Base-by-base conservation (phyloP, 371 early-diverging fungal genomes). In the Circinella minor region DNA sequence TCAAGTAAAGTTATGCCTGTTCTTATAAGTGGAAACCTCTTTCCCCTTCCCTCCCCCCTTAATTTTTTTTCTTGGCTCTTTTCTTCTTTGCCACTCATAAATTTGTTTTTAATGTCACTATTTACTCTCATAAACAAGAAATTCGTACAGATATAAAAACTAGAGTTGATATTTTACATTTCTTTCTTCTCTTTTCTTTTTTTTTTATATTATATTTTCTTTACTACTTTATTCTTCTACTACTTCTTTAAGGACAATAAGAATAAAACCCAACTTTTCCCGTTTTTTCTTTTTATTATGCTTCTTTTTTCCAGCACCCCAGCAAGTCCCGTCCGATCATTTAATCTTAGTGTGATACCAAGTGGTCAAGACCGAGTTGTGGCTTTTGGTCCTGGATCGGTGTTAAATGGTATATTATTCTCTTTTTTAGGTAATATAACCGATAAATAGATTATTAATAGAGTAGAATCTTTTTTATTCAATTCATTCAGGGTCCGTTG, bases 311-410 rank as follows among this genome's bases (percentile, higher is more conserved):
- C 36, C 73, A 72, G 47, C 54, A 36, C 39, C 15, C 70, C 60
- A 69, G 62, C 72, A 13, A 73, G 66, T 48, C 69, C 71, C 36
- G 71, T 81, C 7, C 66, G 63, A 37, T 74, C 70, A 17, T 78
- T 81, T 49, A 60, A 72, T 36, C 63, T 78, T 1, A 70, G 65
- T 37, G 70, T 75, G n/a, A 71, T 66, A 27, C 78, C 77, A 36
- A 70, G 73, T 63, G 69, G 76, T 13, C 71, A 70, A 36, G 74
- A 78, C 49, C 71, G 66, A n/a, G 72, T 78, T 10, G 75, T 80
- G 15, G 82, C 82, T 20, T 82, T 80, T 70, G 82, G 82, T 4
- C 82, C 82, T 59, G 82, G 78, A 38, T 80, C 82, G 1, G 70
- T 80, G 15, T 61, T 82, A 14, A 82, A 78, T 65, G 82, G 82